A percentile compares a stretch with the other conserved stretches of the same genome.
Conservation (phyloP, 176 grass and related monocot genomes). For the Aegilops longissima region DNA sequence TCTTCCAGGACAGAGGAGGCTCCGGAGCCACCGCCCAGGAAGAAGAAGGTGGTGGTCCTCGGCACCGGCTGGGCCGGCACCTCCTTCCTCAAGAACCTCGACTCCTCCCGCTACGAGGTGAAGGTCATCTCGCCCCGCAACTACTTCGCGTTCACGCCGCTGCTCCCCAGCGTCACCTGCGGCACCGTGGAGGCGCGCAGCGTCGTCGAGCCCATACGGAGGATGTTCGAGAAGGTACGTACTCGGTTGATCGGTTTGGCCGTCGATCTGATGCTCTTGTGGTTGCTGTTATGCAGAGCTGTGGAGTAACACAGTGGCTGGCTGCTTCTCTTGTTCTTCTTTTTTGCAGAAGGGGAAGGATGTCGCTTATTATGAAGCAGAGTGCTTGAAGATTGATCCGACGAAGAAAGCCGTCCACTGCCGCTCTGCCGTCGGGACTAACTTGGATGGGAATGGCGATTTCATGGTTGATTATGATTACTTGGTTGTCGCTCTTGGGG, state of each 20-base stretch:
- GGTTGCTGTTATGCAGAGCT: background rate
- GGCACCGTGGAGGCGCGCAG: slow-evolving; percentile 90
- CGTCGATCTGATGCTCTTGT: background rate
- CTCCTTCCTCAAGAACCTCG: slow-evolving; percentile 74
- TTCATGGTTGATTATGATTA: slow-evolving; percentile 90
- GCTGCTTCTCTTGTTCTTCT: slow-evolving; percentile 1
- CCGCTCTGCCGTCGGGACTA: slow-evolving; percentile 63
- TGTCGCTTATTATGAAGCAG: slow-evolving; percentile 76
- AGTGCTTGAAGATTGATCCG: slow-evolving; percentile 93
- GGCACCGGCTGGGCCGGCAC: slow-evolving; percentile 97
- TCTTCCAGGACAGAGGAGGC: slow-evolving; percentile 44
- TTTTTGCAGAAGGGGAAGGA: slow-evolving; percentile 61
- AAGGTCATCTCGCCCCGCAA: slow-evolving; percentile 91
- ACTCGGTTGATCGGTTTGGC: background rate
- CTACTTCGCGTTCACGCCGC: slow-evolving; percentile 92
- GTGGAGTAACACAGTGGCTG: background rate
- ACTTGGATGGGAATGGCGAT: slow-evolving; percentile 81
- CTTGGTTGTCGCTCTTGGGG: slow-evolving; percentile 83
- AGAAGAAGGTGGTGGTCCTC: slow-evolving; percentile 91
- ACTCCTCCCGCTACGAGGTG: slow-evolving; percentile 78
- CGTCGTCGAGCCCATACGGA: slow-evolving; percentile 76
- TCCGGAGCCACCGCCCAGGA: slow-evolving; percentile 44
- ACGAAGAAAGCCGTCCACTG: slow-evolving; percentile 65
- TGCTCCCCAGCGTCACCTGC: slow-evolving; percentile 89
- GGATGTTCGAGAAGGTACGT: slow-evolving; percentile 71